These are phyloP conservation scores for Teratosphaeria nubilosa DNA, from an alignment of 2,329 filamentous ascomycete species.

Conservation along the genomic window DNA sequence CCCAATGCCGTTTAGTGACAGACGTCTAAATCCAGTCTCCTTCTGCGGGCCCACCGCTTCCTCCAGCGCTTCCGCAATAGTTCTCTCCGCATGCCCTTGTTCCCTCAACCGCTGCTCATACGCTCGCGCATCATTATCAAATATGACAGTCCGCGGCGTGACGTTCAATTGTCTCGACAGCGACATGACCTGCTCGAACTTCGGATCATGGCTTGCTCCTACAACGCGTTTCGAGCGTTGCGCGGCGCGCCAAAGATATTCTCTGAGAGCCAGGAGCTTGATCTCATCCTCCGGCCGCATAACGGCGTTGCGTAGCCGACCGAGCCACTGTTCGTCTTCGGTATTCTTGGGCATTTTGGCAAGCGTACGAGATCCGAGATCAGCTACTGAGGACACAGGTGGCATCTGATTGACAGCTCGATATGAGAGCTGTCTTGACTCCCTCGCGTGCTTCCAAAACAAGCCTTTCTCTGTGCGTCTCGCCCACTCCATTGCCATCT, in stretches of 20 bases:
- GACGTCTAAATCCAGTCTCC: conserved; percentile 1
- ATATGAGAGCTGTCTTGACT: conserved; percentile 57
- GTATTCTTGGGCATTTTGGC: conserved; percentile 64
- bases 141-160: conserved; percentile 81
- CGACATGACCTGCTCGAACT: conserved; percentile 60
- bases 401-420: conserved; percentile 40
- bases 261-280: conserved; percentile 74
- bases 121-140: conserved; percentile 62
- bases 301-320: conserved; percentile 71
- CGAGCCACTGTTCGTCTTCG: conserved; percentile 91
- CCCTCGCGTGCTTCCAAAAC: conserved; percentile 75
- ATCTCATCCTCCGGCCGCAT: conserved; percentile 75
- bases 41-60: conserved; percentile 48
- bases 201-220: conserved; percentile 25
- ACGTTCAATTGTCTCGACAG: conserved; percentile 62
- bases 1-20: conserved; percentile 5
- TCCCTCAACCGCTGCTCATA: conserved; percentile 27
- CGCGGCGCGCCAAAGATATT: conserved; percentile 84
- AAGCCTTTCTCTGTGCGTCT: conserved; percentile 55
- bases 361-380: conserved; percentile 48
- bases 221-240: conserved; percentile 55
- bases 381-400: conserved; percentile 47
- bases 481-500: conserved; percentile 80
- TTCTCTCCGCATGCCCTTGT: conserved; percentile 35
- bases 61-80: conserved; percentile 79